Evolutionary conservation across 2,329 filamentous ascomycete genomes (phyloP).

Genomic region (Fusarium pseudocircinatum): DNA sequence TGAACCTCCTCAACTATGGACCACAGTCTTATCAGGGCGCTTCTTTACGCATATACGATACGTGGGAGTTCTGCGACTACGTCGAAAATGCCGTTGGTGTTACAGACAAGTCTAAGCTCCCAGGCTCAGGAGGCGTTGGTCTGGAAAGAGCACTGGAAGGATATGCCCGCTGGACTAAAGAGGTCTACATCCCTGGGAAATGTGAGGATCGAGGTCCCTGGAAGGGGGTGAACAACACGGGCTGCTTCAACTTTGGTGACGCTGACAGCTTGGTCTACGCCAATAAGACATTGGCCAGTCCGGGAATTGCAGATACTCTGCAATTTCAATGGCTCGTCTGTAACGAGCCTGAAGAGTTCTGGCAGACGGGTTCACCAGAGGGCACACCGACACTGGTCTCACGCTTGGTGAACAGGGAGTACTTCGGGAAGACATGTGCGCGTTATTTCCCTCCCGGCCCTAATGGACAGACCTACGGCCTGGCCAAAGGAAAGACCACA

Average conservation of each 20-base stretch:
- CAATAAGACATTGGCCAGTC: neutral
- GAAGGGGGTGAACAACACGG: neutral
- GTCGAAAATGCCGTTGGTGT: neutral
- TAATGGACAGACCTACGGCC: neutral
- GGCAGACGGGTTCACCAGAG: constrained; percentile 2
- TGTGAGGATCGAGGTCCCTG: neutral
- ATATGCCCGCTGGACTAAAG: neutral
- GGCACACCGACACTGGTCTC: neutral
- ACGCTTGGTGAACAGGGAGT: neutral
- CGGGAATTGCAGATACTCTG: neutral
- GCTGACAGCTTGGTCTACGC: neutral
- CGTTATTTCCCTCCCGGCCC: neutral
- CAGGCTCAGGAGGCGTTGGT: neutral
- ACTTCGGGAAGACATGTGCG: neutral
- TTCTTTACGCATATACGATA: neutral
- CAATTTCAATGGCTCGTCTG: neutral
- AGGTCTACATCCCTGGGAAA: neutral
- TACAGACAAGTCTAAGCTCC: neutral
- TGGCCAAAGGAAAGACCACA: neutral
- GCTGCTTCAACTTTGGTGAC: constrained; percentile 6
- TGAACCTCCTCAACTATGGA: neutral
- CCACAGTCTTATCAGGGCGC: neutral
- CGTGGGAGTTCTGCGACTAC: constrained; percentile 5
- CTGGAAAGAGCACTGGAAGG: neutral
- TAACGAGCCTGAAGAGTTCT: neutral